Evolutionary conservation across 768 basidiomycete species (phyloP), one percentile per base, ranked within the genome.

Genomic region (Leccinum longicurvipes): DNA sequence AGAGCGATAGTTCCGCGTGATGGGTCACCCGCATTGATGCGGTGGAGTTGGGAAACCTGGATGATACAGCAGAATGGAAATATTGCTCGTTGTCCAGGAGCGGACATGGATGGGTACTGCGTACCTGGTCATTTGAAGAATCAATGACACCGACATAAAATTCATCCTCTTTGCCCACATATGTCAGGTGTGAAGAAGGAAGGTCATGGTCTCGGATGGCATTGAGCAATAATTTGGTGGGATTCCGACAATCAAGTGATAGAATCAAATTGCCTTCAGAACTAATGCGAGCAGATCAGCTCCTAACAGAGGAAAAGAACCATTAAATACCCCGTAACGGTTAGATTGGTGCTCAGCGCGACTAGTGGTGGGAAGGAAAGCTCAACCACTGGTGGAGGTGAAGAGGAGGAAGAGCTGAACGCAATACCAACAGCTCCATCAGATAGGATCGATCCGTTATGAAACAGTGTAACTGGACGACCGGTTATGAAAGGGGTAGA

Each of bases 401-500:
- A 51, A 47, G 31, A 41, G 11, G 49, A 11, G 6, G 54, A 66
- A 44, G 62, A 51, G 46, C 57, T 54, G 25, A 86, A 59, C 0
- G 81, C 87, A 6, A 93, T 54, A 0, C 89, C 91, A 11, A 91
- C 81, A 4, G 89, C 88, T 7, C 91, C 91, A 7, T 79, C 74
- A 0, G 81, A 83, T 53, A 79, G 68, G 24, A 89, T 77, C 1
- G 76, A 65, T 34, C 76, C 72, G 49, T 86, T 80, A 55, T 78
- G 70, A 56, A 91, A 83, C 10, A 92, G 73, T 0, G 90, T 91
- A 27, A 86, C 81, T 1, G 85, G 84, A 19, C 86, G 73, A 14
- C 89, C 91, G 1, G 88, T 91, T 6, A 89, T 72, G 66, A 92
- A 92, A 1, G 89, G 89, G 2, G 91, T 92, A 3, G 89, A 85